Evolutionary conservation across 202 grass and related monocot species (phyloP).

Genomic region (Carex sylvatica): DNA sequence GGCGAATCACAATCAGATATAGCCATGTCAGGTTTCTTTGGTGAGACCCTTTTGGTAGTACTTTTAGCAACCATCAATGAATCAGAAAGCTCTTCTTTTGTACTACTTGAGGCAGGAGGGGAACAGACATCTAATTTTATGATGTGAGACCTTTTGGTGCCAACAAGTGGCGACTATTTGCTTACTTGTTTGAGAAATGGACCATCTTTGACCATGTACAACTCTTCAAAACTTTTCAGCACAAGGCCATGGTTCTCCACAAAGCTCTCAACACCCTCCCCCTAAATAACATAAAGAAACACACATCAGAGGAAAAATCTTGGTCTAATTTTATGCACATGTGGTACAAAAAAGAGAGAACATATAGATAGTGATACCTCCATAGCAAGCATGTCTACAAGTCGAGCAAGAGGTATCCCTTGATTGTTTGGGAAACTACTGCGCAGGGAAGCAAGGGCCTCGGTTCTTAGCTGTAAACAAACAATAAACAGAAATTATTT

Average conservation of each 20-base stretch:
- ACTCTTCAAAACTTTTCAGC: conserved; percentile 70
- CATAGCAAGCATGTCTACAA: conserved; percentile 76
- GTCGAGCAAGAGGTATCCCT: conserved; percentile 80
- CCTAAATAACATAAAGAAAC: conserved; percentile 37
- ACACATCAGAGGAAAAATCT: neutral
- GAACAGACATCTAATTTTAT: conserved; percentile 59
- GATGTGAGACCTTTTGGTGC: conserved; percentile 54
- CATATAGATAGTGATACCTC: conserved; percentile 41
- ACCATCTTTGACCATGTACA: conserved; percentile 80
- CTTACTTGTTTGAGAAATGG: conserved; percentile 68
- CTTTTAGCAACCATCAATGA: conserved; percentile 9
- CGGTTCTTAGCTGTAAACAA: conserved; percentile 73
- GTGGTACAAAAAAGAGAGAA: conserved; percentile 32
- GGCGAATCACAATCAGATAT: conserved; percentile 7
- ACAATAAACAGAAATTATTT: neutral
- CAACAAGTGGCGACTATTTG: conserved; percentile 65
- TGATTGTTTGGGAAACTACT: conserved; percentile 74
- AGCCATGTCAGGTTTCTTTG: conserved; percentile 19
- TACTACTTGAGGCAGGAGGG: conserved; percentile 34
- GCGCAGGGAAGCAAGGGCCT: conserved; percentile 79
- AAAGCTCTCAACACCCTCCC: conserved; percentile 60
- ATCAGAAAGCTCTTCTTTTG: conserved; percentile 33
- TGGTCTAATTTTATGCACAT: neutral
- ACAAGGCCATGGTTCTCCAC: conserved; percentile 77
- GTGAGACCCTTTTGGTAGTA: conserved; percentile 24